These are phyloP conservation scores for Neopestalotiopsis sp. DNA, from an alignment of 2,329 filamentous ascomycete species.

Conservation along the genomic window DNA sequence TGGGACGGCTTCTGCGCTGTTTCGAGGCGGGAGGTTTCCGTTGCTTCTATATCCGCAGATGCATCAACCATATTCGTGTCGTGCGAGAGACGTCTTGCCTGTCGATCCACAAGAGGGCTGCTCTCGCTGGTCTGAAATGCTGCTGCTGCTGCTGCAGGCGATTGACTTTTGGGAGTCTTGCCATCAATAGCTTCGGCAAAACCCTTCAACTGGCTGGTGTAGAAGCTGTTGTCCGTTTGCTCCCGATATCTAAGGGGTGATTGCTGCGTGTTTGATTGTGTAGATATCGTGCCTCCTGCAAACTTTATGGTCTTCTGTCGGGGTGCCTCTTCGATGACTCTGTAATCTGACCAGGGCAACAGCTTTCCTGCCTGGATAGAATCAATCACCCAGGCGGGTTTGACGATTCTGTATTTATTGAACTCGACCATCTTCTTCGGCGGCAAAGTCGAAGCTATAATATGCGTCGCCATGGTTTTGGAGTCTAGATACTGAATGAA, in stretches of 20 bases:
- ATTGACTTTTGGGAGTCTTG: constrained; percentile 18
- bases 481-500: constrained; percentile 94
- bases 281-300: constrained; percentile 67
- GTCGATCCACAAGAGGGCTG: not conserved
- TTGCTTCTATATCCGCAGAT: not conserved
- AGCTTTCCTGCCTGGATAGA: constrained; percentile 82
- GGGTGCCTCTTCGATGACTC: constrained; percentile 83
- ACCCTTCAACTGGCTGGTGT: constrained; percentile 71
- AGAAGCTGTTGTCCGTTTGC: constrained; percentile 84
- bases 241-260: constrained; percentile 72
- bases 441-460: constrained; percentile 88
- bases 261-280: constrained; percentile 64
- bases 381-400: constrained; percentile 92
- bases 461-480: constrained; percentile 95
- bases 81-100: not conserved
- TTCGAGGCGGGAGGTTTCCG: not conserved
- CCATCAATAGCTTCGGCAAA: constrained; percentile 29
- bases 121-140: not conserved
- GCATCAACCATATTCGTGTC: not conserved
- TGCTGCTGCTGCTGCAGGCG: constrained; percentile 5
- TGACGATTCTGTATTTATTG: constrained; percentile 85
- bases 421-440: constrained; percentile 95
- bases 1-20: not conserved
- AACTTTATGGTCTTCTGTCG: constrained; percentile 78
- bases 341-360: constrained; percentile 85